Base-by-base conservation (phyloP, 225 moss, liverwort and hornwort genomes). In the Pleurozium schreberi region DNA sequence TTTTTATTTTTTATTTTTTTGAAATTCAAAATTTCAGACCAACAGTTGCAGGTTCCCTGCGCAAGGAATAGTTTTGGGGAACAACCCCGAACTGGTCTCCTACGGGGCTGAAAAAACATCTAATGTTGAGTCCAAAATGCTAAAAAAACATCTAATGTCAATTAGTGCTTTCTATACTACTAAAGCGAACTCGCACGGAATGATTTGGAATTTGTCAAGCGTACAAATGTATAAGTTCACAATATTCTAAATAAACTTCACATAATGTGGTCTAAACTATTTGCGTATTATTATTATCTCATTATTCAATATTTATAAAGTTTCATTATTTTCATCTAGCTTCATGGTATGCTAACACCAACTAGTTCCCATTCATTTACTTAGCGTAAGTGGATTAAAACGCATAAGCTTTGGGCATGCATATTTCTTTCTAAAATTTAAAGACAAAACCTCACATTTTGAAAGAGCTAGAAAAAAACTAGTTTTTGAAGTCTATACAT, bases 391-490 rank as follows among this genome's bases (percentile, higher is more conserved):
- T 52, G 14, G 6, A 75, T 34, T 8, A 12, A 50, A 75, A 20
- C 2, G 1, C 8, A 75, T 2, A 33, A 21, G 34, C 0, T 12
- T 0, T 34, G 0, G 2, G 3, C 5, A 50, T 5, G 8, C 6
- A 5, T 52, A 18, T 73, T 73, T 28, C 18, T 16, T 47, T 10
- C 30, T 6, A 47, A 74, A 47, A 21, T 36, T 34, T 13, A 14
- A 49, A 49, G 20, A 75, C 7, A 18, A 14, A 76, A 36, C 5
- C 36, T 36, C 9, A 76, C 5, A 0, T 50, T 75, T 75, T 5
- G 5, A 75, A 75, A 21, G 13, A 13, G 1, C 8, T 75, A 33
- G 8, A 50, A 33, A 45, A 31, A 33, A 34, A 76, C 14, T 52
- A 36, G 9, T 34, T 21, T 50, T 52, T 14, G 22, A 76, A 52